Conservation (phyloP, 108 stramenopile species). For the Pseudonitzschia multiseries region DNA sequence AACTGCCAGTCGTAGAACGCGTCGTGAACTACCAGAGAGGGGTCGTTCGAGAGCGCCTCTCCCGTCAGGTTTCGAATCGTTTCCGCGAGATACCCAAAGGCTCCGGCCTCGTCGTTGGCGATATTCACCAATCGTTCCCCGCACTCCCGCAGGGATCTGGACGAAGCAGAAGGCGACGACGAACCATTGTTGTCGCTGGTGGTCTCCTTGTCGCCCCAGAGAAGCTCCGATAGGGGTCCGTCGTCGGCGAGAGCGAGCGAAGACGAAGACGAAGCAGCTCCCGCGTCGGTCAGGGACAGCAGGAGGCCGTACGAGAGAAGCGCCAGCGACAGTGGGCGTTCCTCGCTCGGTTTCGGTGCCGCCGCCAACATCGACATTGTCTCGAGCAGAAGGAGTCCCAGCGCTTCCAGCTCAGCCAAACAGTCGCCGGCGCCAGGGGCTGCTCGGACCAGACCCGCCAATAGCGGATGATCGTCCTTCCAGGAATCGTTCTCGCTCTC, state of each 20-base stretch:
- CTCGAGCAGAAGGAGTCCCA: constrained; percentile 11
- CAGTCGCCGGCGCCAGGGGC: background rate
- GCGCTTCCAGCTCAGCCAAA: constrained; percentile 23
- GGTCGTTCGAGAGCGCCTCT: background rate
- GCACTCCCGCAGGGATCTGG: constrained; percentile 13
- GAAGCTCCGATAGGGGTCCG: background rate
- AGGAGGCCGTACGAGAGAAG: constrained; percentile 64
- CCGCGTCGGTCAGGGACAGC: constrained; percentile 37
- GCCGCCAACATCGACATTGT: no score
- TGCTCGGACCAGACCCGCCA: background rate
- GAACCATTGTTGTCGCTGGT: background rate
- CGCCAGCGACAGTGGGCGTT: constrained; percentile 46
- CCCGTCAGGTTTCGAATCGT: constrained; percentile 40
- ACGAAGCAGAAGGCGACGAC: background rate
- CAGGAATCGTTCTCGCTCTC: constrained; percentile 19
- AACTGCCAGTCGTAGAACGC: constrained; percentile 39
- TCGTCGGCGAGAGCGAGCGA: background rate
- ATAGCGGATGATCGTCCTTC: constrained; percentile 49
- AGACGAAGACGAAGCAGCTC: background rate
- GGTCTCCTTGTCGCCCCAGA: background rate
- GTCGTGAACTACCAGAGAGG: constrained; percentile 7
- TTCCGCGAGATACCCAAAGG: constrained; percentile 50
- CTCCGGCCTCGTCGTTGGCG: constrained; percentile 57
- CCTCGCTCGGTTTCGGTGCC: constrained; percentile 20
- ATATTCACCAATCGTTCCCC: constrained; percentile 39